Evolutionary conservation across 2,329 filamentous ascomycete genomes (phyloP).

Genomic region (Xylaria sp.): DNA sequence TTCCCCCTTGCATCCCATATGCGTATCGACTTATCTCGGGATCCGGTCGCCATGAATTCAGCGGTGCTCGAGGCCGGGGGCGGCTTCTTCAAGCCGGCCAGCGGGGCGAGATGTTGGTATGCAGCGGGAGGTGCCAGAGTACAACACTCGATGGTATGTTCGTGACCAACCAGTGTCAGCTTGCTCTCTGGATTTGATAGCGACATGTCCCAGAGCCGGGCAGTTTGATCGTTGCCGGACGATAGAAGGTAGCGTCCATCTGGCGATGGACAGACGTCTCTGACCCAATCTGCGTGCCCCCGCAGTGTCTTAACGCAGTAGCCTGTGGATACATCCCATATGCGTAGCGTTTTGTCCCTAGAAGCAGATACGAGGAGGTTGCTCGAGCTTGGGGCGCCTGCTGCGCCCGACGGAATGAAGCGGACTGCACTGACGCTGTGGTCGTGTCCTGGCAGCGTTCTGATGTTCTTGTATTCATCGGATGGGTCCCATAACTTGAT

Average conservation of each 20-base stretch:
- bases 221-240: constrained; percentile 79
- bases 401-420: constrained; percentile 83
- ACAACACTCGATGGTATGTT: constrained; percentile 84
- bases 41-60: constrained; percentile 88
- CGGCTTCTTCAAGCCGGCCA: constrained; percentile 83
- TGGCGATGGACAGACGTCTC: constrained; percentile 78
- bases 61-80: constrained; percentile 74
- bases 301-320: constrained; percentile 90
- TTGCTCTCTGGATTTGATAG: constrained; percentile 71
- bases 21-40: constrained; percentile 86
- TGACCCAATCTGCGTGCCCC: constrained; percentile 89
- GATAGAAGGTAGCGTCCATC: constrained; percentile 85
- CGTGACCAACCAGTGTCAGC: constrained; percentile 80
- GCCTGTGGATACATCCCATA: constrained; percentile 93
- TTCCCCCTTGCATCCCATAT: constrained; percentile 87
- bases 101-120: constrained; percentile 73
- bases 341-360: constrained; percentile 79
- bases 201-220: constrained; percentile 82
- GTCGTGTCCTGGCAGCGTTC: constrained; percentile 87
- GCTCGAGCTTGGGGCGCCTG: constrained; percentile 75
- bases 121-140: constrained; percentile 79
- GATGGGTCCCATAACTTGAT: constrained; percentile 95
- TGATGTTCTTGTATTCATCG: constrained; percentile 93
- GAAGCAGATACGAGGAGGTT: constrained; percentile 87
- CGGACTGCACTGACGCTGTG: constrained; percentile 88